phyloP scores from a whole-genome alignment of 495 filamentous ascomycete species.

The Articulospora tetracladia region DNA sequence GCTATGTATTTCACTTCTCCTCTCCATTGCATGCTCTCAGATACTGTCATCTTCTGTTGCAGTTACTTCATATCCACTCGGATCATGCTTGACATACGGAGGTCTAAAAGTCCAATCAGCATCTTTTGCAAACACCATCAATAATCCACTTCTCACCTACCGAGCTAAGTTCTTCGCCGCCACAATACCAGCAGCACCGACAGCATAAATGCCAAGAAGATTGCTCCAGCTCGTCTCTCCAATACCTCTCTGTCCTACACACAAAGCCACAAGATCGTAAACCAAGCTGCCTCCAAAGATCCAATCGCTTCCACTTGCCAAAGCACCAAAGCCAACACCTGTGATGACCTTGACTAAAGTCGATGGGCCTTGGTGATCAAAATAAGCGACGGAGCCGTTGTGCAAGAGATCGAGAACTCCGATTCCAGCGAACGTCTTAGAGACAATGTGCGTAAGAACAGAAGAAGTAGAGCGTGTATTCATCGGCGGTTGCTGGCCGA shows the following conservation, averaged over 20 bases:
- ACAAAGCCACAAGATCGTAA: slow-evolving; percentile 45
- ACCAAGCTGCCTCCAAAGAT: slow-evolving; percentile 50
- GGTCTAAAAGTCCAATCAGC: slow-evolving; percentile 10
- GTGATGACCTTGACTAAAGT: slow-evolving; percentile 41
- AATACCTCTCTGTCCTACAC: slow-evolving; percentile 38
- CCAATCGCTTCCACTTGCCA: slow-evolving; percentile 42
- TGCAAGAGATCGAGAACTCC: slow-evolving; percentile 49
- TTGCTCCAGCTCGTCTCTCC: slow-evolving; percentile 35
- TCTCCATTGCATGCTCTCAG: too few relatives aligned
- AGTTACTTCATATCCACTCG: slow-evolving; percentile 9
- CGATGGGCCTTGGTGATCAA: slow-evolving; percentile 34
- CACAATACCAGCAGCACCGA: slow-evolving; percentile 43
- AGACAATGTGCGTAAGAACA: slow-evolving; percentile 45
- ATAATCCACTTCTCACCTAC: slow-evolving; percentile 31
- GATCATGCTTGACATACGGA: slow-evolving; percentile 10
- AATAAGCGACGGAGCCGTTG: slow-evolving; percentile 47
- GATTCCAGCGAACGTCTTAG: slow-evolving; percentile 51
- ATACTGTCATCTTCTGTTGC: not conserved
- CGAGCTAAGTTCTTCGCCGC: slow-evolving; percentile 41
- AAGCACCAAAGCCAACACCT: slow-evolving; percentile 39
- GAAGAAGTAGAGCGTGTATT: slow-evolving; percentile 37
- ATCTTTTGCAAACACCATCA: not conserved
- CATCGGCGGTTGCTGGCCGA: slow-evolving; percentile 38
- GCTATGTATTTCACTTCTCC: too few relatives aligned
- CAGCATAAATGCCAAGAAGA: slow-evolving; percentile 41